Percentiles rank a stretch among this genome's conserved stretches.
Evolutionary conservation across 1,139 yeast species (phyloP).

Genomic region (Lodderomyces parapsilosis): DNA sequence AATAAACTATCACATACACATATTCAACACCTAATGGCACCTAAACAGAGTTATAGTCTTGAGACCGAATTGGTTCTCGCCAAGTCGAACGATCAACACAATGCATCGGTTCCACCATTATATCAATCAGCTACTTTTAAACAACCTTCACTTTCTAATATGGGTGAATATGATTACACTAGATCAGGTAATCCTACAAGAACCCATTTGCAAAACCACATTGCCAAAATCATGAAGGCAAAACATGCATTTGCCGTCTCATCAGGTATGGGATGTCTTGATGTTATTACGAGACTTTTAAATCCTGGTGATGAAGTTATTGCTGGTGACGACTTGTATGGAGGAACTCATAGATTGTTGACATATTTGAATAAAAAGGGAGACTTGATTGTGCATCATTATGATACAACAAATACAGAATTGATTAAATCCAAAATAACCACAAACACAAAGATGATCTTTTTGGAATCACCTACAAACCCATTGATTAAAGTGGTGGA

Average conservation of each 20-base stretch:
- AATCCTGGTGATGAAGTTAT: slow-evolving; percentile 80
- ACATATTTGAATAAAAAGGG: slow-evolving; percentile 68
- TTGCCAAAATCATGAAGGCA: slow-evolving; percentile 76
- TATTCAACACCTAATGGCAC: slow-evolving; percentile 19
- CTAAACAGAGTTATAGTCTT: slow-evolving; percentile 41
- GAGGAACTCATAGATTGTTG: slow-evolving; percentile 85
- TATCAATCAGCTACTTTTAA: slow-evolving; percentile 94
- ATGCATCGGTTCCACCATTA: slow-evolving; percentile 83
- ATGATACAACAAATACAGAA: slow-evolving; percentile 75
- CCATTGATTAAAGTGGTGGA: slow-evolving; percentile 88
- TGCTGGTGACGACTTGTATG: slow-evolving; percentile 92
- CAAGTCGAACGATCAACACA: slow-evolving; percentile 67
- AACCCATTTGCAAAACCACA: slow-evolving; percentile 71
- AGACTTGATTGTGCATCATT: slow-evolving; percentile 69
- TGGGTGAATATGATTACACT: slow-evolving; percentile 89
- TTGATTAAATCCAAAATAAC: slow-evolving; percentile 55
- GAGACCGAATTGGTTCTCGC: slow-evolving; percentile 77
- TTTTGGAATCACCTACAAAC: slow-evolving; percentile 88
- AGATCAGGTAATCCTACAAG: slow-evolving; percentile 95
- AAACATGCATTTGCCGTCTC: slow-evolving; percentile 75
- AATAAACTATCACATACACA: neutral
- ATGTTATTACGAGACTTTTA: slow-evolving; percentile 72
- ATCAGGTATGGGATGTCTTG: slow-evolving; percentile 91
- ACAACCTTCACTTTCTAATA: slow-evolving; percentile 68
- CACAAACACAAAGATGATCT: slow-evolving; percentile 63